A percentile compares a stretch with the other conserved stretches of the same genome.
These are phyloP conservation scores for Apophysomyces elegans DNA, from an alignment of 371 early-diverging fungal species.

Conservation along the genomic window DNA sequence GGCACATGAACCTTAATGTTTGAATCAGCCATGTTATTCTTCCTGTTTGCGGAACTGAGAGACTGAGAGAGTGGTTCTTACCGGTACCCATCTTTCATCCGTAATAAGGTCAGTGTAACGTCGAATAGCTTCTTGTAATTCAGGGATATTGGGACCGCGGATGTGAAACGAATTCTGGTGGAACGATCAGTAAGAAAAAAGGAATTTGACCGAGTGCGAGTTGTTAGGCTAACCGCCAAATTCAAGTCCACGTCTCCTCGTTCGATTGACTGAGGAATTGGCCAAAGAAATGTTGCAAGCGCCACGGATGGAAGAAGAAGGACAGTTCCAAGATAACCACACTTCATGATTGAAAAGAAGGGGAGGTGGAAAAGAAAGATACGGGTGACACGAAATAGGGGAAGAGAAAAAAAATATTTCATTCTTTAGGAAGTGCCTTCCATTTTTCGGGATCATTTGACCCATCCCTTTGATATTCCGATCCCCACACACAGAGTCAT, in stretches of 20 bases:
- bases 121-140: conserved; percentile 34
- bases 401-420: neutral
- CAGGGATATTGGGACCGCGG: conserved; percentile 24
- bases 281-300: conserved; percentile 30
- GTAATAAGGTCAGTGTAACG: conserved; percentile 40
- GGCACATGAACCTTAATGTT: conserved; percentile 31
- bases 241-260: conserved; percentile 30
- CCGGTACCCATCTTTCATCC: conserved; percentile 47
- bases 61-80: conserved; percentile 14
- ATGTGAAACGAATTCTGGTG: conserved; percentile 29
- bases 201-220: neutral
- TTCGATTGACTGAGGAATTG: conserved; percentile 30
- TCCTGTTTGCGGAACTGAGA: no score
- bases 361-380: neutral
- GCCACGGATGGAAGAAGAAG: conserved; percentile 15
- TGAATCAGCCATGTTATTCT: neutral
- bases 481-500: neutral
- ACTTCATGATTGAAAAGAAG: neutral
- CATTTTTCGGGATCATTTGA: conserved; percentile 10
- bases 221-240: conserved; percentile 26
- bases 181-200: neutral
- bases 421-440: neutral
- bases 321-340: neutral
- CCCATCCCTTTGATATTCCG: neutral
- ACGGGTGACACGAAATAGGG: neutral